Evolutionary conservation across 441 rosid species (phyloP).

Genomic region (Pelargonium cotyledonis): DNA sequence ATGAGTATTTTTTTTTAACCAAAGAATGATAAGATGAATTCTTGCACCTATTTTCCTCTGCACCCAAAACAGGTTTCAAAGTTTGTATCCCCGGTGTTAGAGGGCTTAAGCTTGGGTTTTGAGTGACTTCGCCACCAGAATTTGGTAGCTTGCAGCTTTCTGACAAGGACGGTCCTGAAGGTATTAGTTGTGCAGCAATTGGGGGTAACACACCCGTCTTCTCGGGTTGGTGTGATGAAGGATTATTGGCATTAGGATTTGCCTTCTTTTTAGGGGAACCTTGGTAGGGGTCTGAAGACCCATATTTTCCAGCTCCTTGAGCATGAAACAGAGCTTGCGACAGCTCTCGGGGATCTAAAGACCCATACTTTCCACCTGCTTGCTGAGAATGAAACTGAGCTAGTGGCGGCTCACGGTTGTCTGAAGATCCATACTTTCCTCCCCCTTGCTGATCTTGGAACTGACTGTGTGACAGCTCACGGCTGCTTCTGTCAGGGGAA

Average conservation of each 20-base stretch:
- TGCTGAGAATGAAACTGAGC: neutral
- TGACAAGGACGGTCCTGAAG: conserved; percentile 18
- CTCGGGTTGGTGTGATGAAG: conserved; percentile 34
- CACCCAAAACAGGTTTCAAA: conserved; percentile 27
- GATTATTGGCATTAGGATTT: conserved; percentile 32
- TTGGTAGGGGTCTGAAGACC: conserved; percentile 6
- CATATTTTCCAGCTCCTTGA: too few species aligned
- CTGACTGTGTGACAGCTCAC: neutral
- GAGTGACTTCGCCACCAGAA: conserved; percentile 23
- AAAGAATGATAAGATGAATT: neutral
- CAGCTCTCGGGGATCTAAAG: conserved; percentile 5
- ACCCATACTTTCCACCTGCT: neutral
- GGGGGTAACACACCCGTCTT: conserved; percentile 39
- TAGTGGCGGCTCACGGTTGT: neutral
- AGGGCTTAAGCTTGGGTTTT: conserved; percentile 20
- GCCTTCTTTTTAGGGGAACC: conserved; percentile 35
- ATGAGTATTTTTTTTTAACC: too few species aligned
- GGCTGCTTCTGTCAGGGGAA: conserved; percentile 38
- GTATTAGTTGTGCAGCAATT: conserved; percentile 19
- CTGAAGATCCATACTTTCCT: neutral
- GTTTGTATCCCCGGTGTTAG: conserved; percentile 25
- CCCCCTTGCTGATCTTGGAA: neutral
- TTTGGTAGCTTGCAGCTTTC: conserved; percentile 30
- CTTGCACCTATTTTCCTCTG: conserved; percentile 52
- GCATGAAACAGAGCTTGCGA: too few species aligned